Percentiles rank a stretch among this genome's conserved stretches.
Evolutionary conservation across 495 filamentous ascomycete species (phyloP).

Genomic region (Neurospora pannonica): DNA sequence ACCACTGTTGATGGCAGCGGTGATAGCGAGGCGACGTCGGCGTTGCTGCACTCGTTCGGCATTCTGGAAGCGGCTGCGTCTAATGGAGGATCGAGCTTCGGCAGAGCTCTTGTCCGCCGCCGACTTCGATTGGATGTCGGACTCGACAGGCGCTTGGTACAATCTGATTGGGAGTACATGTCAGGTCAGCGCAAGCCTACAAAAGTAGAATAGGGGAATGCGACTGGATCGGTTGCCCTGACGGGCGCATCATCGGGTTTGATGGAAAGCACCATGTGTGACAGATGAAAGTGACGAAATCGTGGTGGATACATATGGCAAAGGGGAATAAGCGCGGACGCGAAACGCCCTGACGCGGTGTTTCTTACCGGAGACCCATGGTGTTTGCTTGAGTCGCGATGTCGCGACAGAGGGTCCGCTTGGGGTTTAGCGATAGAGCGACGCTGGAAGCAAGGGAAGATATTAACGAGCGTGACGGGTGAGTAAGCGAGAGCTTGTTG

Average conservation of each 20-base stretch:
- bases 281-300: neutral
- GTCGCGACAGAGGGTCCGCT: neutral
- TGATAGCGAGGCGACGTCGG: constrained; percentile 15
- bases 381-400: constrained; percentile 12
- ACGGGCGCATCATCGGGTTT: neutral
- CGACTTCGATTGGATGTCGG: constrained; percentile 45
- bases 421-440: neutral
- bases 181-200: constrained; percentile 14
- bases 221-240: neutral
- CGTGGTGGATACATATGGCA: neutral
- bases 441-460: constrained; percentile 5
- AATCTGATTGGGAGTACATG: constrained; percentile 27
- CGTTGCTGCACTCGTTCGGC: constrained; percentile 31
- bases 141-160: constrained; percentile 45
- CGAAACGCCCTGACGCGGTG: constrained; percentile 22
- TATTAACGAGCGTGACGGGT: constrained; percentile 10
- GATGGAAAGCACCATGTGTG: neutral
- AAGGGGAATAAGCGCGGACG: constrained; percentile 8
- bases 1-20: constrained; percentile 13
- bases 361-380: constrained; percentile 76
- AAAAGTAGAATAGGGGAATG: neutral
- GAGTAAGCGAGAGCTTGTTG: constrained; percentile 3
- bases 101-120: constrained; percentile 41
- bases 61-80: constrained; percentile 29
- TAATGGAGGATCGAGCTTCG: constrained; percentile 62